Evolutionary conservation across 768 basidiomycete genomes (phyloP).

Genomic region (Termitomyces heimii): DNA sequence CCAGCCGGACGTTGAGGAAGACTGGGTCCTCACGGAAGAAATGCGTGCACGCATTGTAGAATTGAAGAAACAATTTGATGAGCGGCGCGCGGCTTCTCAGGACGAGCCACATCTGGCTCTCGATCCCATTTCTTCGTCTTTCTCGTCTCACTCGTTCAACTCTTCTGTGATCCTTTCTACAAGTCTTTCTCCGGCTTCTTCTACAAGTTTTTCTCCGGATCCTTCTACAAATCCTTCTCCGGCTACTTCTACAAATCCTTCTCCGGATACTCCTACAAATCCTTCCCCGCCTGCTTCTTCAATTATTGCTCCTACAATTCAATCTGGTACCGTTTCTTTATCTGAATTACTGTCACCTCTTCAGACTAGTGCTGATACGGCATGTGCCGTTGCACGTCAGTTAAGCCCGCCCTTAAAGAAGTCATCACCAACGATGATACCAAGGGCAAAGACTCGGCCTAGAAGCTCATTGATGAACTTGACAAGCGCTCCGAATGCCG

Average conservation of each 20-base stretch:
- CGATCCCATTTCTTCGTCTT: background rate
- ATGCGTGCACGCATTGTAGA: background rate
- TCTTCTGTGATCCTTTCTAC: background rate
- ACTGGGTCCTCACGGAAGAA: background rate
- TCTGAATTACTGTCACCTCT: background rate
- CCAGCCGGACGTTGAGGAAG: background rate
- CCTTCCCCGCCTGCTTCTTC: background rate
- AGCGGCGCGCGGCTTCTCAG: background rate
- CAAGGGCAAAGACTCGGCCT: background rate
- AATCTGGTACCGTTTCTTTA: background rate
- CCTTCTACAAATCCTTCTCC: background rate
- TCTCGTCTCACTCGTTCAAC: background rate
- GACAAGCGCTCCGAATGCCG: background rate
- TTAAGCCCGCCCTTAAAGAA: background rate
- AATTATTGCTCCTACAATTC: background rate
- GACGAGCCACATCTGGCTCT: background rate
- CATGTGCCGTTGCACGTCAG: background rate
- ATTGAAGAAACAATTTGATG: background rate
- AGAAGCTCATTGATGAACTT: background rate
- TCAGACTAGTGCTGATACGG: background rate
- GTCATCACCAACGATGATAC: background rate
- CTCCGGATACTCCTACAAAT: background rate
- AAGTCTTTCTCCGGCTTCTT: background rate
- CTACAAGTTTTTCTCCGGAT: too few relatives aligned
- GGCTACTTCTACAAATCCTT: too few relatives aligned